Conservation (phyloP, 257 asterid species). For the Fraxinus americana region DNA sequence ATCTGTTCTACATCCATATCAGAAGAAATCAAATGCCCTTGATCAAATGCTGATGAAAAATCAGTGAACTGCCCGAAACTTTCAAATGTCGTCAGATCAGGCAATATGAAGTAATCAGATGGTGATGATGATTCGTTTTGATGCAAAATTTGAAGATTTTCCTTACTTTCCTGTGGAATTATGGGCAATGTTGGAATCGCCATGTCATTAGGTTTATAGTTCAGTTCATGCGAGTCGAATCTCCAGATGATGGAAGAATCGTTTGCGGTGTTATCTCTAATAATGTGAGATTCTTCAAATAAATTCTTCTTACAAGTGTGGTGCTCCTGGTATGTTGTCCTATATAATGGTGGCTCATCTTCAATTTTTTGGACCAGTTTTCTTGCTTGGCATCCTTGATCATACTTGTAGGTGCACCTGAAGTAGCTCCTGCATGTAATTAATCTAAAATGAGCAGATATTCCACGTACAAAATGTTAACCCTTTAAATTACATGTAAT, state of each 20-base stretch:
- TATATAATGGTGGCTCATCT: slow-evolving; percentile 50
- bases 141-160: neutral
- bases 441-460: neutral
- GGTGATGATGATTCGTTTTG: neutral
- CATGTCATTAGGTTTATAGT: neutral
- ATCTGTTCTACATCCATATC: neutral
- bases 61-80: neutral
- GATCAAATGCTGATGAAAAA: neutral
- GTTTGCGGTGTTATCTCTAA: slow-evolving; percentile 24
- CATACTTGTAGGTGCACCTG: slow-evolving; percentile 73
- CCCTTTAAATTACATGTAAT: too few relatives aligned
- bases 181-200: neutral
- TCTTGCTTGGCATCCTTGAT: slow-evolving; percentile 61
- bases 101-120: slow-evolving; percentile 18
- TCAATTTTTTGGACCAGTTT: slow-evolving; percentile 62
- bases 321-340: slow-evolving; percentile 57
- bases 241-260: slow-evolving; percentile 46
- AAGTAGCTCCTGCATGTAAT: slow-evolving; percentile 61
- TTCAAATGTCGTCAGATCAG: neutral
- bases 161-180: neutral
- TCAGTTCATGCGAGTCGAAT: slow-evolving; percentile 32
- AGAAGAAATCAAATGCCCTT: neutral
- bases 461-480: too few relatives aligned
- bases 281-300: slow-evolving; percentile 5
- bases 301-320: slow-evolving; percentile 51